Evolutionary conservation across 495 filamentous ascomycete genomes (phyloP), one percentile per base, ranked within the genome.

Genomic region (Clavariopsis aquatica): DNA sequence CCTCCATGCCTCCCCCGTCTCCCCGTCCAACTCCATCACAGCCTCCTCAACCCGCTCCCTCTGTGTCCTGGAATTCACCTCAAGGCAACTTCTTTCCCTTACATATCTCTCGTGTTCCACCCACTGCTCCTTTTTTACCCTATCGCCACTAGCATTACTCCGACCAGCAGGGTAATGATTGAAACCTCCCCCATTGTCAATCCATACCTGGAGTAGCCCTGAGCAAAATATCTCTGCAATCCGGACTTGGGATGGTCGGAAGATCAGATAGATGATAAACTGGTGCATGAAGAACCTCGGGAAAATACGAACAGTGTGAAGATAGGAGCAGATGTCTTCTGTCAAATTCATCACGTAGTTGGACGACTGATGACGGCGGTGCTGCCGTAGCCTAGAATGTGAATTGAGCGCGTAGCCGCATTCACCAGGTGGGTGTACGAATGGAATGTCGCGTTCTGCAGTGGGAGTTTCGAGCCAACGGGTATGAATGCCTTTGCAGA

Each of bases 281-380:
- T 53, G 57, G 12, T 58, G 57, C 64, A 62, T 62, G 15, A 27
- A 6, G 28, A 62, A 67, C 2, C 46, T 52, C 19, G 24, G 17
- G 17, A 62, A 52, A 15, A 10, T 19, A 1, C 45, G 23, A 1
- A 7, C 49, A 1, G 23, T 4, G 24, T 56, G 23, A 15, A 61
- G 17, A 36, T 61, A 38, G 1, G 27, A 17, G 26, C 64, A 66
- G 6, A 66, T 52, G 31, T 66, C 64, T 20, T 55, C 49, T 0
- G 41, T 23, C 17, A 66, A 41, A 31, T 66, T 66, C 64, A 67
- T 67, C 13, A 67, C 34, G 43, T 67, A 67, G 46, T 67, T 66
- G 5, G 57, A 61, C 1, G 38, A 49, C 24, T 23, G 5, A 0
- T 27, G 57, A 2, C 22, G 24, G 1, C 64, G 57, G 20, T 66